Percentiles rank a stretch among this genome's conserved stretches.
Evolutionary conservation across 306 rosid genomes (phyloP).

Genomic region (Erythrophleum fordii): DNA sequence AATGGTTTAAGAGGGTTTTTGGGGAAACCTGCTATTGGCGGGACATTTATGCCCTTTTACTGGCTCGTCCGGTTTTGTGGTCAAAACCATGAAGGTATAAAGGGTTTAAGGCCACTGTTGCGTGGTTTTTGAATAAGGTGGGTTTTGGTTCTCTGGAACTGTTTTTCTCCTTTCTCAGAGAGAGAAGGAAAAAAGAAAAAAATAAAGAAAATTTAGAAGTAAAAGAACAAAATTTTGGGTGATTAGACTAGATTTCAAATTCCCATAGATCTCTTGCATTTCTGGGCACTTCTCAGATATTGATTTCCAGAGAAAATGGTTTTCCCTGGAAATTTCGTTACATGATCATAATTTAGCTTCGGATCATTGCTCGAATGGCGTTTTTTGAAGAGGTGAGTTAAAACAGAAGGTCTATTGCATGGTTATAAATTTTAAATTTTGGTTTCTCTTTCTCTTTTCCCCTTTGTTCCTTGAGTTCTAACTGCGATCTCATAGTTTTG

Average conservation of each 20-base stretch:
- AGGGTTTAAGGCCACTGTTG: constrained; percentile 78
- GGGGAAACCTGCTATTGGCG: constrained; percentile 41
- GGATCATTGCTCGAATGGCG: constrained; percentile 24
- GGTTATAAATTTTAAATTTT: constrained; percentile 25
- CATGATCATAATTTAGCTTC: constrained; percentile 41
- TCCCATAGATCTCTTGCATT: constrained; percentile 47
- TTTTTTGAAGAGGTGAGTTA: constrained; percentile 47
- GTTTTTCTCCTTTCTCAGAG: neutral
- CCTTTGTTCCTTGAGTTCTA: constrained; percentile 25
- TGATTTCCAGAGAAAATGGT: neutral
- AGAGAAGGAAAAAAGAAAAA: neutral
- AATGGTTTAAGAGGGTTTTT: constrained; percentile 14
- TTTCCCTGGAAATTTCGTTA: constrained; percentile 32
- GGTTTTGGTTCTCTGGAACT: constrained; percentile 42
- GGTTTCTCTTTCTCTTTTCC: constrained; percentile 15
- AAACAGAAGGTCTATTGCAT: constrained; percentile 11
- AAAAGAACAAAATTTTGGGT: neutral
- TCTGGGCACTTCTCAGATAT: constrained; percentile 13
- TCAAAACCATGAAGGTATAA: constrained; percentile 38
- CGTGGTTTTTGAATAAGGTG: constrained; percentile 54
- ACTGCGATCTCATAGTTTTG: constrained; percentile 32
- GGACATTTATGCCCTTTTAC: constrained; percentile 44
- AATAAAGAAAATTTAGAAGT: neutral
- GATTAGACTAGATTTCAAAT: constrained; percentile 33
- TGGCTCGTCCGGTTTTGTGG: constrained; percentile 61